phyloP scores from a whole-genome alignment of 305 asterid genomes.

The Coffea humblotiana region DNA sequence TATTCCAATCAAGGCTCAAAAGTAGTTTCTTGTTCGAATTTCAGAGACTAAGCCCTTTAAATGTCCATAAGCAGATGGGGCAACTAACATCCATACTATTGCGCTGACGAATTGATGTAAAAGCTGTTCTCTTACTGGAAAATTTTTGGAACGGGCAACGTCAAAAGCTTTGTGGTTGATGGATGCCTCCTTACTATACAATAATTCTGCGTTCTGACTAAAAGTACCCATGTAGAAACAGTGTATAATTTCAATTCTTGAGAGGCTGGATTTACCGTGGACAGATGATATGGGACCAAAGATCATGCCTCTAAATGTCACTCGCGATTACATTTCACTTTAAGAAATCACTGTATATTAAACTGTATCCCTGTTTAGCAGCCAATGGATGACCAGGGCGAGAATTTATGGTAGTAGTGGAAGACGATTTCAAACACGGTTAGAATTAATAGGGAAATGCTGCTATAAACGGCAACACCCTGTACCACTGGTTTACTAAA shows the following conservation, averaged over 20 bases:
- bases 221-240: neutral
- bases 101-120: neutral
- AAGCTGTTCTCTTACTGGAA: neutral
- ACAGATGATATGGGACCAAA: neutral
- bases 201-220: neutral
- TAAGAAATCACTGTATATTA: neutral
- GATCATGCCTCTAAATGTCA: neutral
- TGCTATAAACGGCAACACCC: neutral
- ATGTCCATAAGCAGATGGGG: neutral
- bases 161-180: neutral
- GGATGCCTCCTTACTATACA: neutral
- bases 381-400: too few relatives aligned
- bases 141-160: neutral
- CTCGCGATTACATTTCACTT: neutral
- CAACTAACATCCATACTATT: neutral
- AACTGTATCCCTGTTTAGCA: neutral
- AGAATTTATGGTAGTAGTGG: neutral
- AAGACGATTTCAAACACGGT: neutral
- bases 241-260: neutral
- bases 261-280: neutral
- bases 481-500: neutral
- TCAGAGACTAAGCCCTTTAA: neutral
- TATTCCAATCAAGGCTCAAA: slow-evolving; percentile 1
- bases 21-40: neutral
- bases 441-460: neutral